Conservation (phyloP, 768 basidiomycete genomes). For the Kwoniella dendrophila region DNA sequence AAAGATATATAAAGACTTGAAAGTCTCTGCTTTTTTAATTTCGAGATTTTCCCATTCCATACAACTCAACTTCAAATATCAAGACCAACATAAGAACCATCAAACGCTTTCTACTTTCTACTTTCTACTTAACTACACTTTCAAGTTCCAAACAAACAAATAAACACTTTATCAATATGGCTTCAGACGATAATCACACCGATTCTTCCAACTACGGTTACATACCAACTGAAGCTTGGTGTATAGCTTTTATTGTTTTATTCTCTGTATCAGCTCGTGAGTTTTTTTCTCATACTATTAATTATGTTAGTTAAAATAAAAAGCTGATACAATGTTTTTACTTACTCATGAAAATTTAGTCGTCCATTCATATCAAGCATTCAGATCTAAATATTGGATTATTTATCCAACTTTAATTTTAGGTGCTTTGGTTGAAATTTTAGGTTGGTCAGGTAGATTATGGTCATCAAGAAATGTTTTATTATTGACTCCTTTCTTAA, state of each 20-base stretch:
- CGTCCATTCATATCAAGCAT: constrained; percentile 28
- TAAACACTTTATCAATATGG: constrained; percentile 19
- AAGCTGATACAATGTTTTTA: neutral
- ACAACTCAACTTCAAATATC: too few species aligned
- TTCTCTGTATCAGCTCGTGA: constrained; percentile 46
- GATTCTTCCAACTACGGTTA: constrained; percentile 45
- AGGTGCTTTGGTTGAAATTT: constrained; percentile 43
- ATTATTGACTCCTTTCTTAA: constrained; percentile 46
- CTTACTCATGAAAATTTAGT: neutral
- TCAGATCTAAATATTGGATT: constrained; percentile 50
- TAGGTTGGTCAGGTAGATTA: constrained; percentile 50
- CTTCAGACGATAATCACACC: constrained; percentile 16
- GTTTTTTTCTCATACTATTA: constrained; percentile 3
- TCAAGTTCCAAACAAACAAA: constrained; percentile 68
- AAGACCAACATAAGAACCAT: too few species aligned
- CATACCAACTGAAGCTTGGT: constrained; percentile 39
- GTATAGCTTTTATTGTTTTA: constrained; percentile 46
- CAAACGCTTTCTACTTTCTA: too few species aligned
- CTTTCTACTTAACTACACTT: constrained; percentile 64
- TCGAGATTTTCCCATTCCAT: too few species aligned
- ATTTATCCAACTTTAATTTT: constrained; percentile 49
- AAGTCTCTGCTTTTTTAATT: too few species aligned
- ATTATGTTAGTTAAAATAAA: neutral
- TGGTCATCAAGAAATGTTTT: constrained; percentile 46
- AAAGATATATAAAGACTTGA: too few species aligned